Base-by-base conservation (phyloP, 306 rosid species). In the Macrotyloma uniflorum region DNA sequence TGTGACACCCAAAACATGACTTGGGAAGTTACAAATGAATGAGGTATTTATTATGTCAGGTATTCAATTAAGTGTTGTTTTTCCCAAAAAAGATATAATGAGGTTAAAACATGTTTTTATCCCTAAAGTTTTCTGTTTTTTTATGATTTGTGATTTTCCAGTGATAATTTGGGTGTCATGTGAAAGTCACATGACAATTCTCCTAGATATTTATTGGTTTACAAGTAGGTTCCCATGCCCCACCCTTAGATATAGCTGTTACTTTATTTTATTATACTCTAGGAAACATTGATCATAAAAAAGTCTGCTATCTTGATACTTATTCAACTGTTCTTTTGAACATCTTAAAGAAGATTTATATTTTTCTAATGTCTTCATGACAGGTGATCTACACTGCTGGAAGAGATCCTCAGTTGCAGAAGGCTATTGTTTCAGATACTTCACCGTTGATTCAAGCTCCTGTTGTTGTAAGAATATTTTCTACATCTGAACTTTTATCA, bases 301-400 rank as follows among this genome's bases (percentile, higher is more conserved):
- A 64, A 26, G 54, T 63, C 18, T 62, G 57, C 28, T 72, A 24
- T 53, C 23, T 67, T 35, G 30, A 69, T 81, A 51, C 35, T 50
- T 35, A 16, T 12, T 53, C 67, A 43, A 18, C 67, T 42, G 42
- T 47, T 65, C 47, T 66, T 63, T 47, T 55, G 16, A 26, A n/a
- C 55, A 57, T 43, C 46, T 40, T 73, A 35, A 26, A 14, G 30
- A 32, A 32, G 13, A 8, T 38, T 38, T 83, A 33, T 66, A 75
- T 22, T 70, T 66, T 66, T 77, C 64, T 81, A 45, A 76, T 80
- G 78, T 77, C 36, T 72, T 81, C 79, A 32, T 76, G 78, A 35
- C 89, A 95, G 98, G 96, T 95, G 81, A 95, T 89, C 85, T 91
- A 92, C 84, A 95, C 98, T 8, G 98, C 74, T 75, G 98, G 98